A percentile compares a stretch with the other conserved stretches of the same genome.
phyloP scores from a whole-genome alignment of 2,329 filamentous ascomycete species.

The Sporothrix mexicana region DNA sequence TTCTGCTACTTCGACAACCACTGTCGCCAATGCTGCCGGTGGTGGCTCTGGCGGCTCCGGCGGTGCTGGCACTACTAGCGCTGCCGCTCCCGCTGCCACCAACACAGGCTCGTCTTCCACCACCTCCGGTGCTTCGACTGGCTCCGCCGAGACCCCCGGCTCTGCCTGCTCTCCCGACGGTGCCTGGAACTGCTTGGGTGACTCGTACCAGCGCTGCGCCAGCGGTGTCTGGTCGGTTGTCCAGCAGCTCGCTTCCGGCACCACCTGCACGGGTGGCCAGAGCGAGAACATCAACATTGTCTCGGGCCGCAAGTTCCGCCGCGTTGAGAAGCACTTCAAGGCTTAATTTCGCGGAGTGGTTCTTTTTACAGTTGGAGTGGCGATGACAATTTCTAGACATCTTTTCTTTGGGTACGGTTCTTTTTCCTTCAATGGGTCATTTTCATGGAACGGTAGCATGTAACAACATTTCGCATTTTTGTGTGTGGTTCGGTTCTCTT shows the following conservation, averaged over 20 bases:
- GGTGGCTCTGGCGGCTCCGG: not conserved
- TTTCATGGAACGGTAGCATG: constrained; percentile 17
- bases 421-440: not conserved
- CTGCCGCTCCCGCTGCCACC: constrained; percentile 26
- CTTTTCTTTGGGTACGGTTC: not conserved
- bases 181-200: constrained; percentile 56
- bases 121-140: constrained; percentile 32
- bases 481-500: not conserved
- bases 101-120: constrained; percentile 29
- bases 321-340: constrained; percentile 35
- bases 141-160: constrained; percentile 48
- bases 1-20: constrained; percentile 30
- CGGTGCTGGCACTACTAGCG: not conserved
- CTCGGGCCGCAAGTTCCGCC: constrained; percentile 39
- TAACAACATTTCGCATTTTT: constrained; percentile 26
- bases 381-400: not conserved
- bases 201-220: constrained; percentile 59
- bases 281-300: constrained; percentile 39
- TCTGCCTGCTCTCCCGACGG: constrained; percentile 56
- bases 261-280: constrained; percentile 51
- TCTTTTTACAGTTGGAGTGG: not conserved
- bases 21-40: constrained; percentile 16
- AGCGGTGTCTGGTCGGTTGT: constrained; percentile 53
- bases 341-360: not conserved
- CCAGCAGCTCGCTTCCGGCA: constrained; percentile 53